Percentiles rank a stretch among this genome's conserved stretches.
phyloP scores from a whole-genome alignment of 371 early-diverging fungal species.

The Funneliformis caledonium region DNA sequence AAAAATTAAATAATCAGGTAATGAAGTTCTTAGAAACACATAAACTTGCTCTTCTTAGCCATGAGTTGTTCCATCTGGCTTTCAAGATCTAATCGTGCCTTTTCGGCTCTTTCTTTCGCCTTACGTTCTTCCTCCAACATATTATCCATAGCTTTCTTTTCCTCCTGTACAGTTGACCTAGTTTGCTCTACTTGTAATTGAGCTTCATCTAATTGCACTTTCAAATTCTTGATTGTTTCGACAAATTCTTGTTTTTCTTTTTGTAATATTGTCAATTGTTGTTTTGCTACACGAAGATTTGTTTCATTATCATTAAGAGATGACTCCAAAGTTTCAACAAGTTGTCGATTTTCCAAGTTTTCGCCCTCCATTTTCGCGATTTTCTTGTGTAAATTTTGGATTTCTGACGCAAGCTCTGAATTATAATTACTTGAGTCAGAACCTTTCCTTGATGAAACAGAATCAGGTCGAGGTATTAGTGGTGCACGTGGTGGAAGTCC shows the following conservation, averaged over 20 bases:
- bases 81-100: slow-evolving; percentile 44
- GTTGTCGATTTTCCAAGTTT: not conserved
- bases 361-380: slow-evolving; percentile 38
- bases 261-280: slow-evolving; percentile 38
- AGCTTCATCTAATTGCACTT: slow-evolving; percentile 26
- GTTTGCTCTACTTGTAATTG: slow-evolving; percentile 29
- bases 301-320: slow-evolving; percentile 46
- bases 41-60: slow-evolving; percentile 49
- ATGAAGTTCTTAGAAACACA: slow-evolving; percentile 45
- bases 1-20: not conserved
- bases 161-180: slow-evolving; percentile 36
- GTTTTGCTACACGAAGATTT: slow-evolving; percentile 41
- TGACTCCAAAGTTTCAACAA: slow-evolving; percentile 42
- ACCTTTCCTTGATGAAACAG: not conserved
- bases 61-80: slow-evolving; percentile 47
- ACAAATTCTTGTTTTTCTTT: slow-evolving; percentile 12
- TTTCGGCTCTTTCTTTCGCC: slow-evolving; percentile 47
- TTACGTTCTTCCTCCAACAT: slow-evolving; percentile 42
- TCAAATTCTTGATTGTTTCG: slow-evolving; percentile 28
- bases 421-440: not conserved
- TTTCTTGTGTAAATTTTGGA: slow-evolving; percentile 42
- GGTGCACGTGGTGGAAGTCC: slow-evolving; percentile 5
- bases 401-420: slow-evolving; percentile 38
- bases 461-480: not conserved
- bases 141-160: slow-evolving; percentile 41